Conservation (phyloP, 306 rosid species). For the Vigna nakashimae region DNA sequence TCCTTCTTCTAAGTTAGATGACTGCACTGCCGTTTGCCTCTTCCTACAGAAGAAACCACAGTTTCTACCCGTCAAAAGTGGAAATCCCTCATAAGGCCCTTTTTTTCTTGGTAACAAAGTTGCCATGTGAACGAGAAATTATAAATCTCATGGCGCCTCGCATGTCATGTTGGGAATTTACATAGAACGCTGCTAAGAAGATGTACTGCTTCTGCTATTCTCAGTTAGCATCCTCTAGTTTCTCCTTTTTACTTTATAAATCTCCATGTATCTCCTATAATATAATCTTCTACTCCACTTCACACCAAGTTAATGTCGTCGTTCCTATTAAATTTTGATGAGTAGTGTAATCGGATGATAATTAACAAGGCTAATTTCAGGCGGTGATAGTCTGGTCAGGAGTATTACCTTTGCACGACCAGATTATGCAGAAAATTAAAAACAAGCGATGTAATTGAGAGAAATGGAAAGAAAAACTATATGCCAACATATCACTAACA, state of each 20-base stretch:
- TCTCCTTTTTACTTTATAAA: neutral
- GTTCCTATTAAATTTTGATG: neutral
- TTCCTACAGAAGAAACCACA: slow-evolving; percentile 42
- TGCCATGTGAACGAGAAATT: neutral
- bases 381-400: too few relatives aligned
- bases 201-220: neutral
- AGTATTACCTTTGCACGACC: neutral
- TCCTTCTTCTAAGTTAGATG: slow-evolving; percentile 55
- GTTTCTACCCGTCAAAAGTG: neutral
- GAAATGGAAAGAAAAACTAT: neutral
- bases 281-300: neutral
- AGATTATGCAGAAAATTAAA: neutral
- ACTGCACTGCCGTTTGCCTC: slow-evolving; percentile 61
- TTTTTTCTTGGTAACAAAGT: neutral
- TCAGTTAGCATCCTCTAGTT: neutral
- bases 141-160: neutral
- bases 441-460: neutral
- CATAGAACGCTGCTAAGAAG: neutral
- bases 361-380: neutral
- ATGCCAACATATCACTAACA: neutral
- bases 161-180: neutral
- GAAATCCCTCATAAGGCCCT: neutral
- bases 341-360: neutral
- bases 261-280: neutral
- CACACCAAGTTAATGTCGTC: neutral